phyloP scores from a whole-genome alignment of 2,329 filamentous ascomycete species.

The Hypoxylon sp. region DNA sequence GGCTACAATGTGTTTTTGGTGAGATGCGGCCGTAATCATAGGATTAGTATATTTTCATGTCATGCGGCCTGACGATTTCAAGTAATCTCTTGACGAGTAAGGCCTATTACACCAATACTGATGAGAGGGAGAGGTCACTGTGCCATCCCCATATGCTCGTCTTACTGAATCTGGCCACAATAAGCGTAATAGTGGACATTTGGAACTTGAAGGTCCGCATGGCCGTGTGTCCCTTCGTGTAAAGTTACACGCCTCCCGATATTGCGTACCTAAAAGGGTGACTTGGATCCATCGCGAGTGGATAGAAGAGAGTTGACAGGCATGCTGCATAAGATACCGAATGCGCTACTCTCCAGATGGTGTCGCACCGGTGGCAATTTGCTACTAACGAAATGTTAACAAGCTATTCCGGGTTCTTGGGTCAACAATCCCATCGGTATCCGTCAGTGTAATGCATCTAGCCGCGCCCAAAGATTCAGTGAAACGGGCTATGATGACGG shows the following conservation, averaged over 20 bases:
- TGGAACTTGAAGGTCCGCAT: constrained; percentile 9
- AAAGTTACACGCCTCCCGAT: constrained; percentile 25
- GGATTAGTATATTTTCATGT: constrained; percentile 14
- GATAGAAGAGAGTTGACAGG: constrained; percentile 19
- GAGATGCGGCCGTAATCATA: constrained; percentile 30
- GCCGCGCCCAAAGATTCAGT: constrained; percentile 40
- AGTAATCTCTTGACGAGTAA: constrained; percentile 20
- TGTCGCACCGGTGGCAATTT: constrained; percentile 25
- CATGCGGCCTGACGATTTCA: constrained; percentile 1
- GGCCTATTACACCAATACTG: constrained; percentile 17
- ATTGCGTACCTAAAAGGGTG: constrained; percentile 20
- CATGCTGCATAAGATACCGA: constrained; percentile 21
- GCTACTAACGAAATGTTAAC: constrained; percentile 23
- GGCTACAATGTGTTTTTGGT: background rate
- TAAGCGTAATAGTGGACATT: constrained; percentile 21
- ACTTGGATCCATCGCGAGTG: constrained; percentile 22
- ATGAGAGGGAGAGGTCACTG: constrained; percentile 16
- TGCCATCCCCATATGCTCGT: constrained; percentile 19
- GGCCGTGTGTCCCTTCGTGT: constrained; percentile 17
- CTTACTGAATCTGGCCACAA: constrained; percentile 21
- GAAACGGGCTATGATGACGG: constrained; percentile 40
- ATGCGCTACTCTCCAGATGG: constrained; percentile 8
- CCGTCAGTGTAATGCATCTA: constrained; percentile 37
- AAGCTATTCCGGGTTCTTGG: constrained; percentile 36
- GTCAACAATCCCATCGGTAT: constrained; percentile 24